phyloP scores from a whole-genome alignment of 2,329 filamentous ascomycete genomes.

The Neonectria coccinea region DNA sequence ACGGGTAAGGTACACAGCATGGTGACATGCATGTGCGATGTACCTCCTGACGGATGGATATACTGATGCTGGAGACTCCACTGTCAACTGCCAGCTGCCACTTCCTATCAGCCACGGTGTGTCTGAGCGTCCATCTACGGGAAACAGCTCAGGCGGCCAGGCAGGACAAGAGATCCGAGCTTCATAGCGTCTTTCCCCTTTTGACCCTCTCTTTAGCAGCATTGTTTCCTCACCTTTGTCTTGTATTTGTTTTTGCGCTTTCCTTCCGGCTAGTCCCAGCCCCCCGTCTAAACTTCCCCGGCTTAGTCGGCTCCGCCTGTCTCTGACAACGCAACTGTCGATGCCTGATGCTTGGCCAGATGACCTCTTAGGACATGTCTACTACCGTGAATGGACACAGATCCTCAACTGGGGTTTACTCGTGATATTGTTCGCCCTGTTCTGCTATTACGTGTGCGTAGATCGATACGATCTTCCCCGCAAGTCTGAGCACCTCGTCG shows the following conservation, averaged over 20 bases:
- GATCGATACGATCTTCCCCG: slow-evolving; percentile 5
- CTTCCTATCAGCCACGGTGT: not conserved
- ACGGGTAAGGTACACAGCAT: not conserved
- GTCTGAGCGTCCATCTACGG: not conserved
- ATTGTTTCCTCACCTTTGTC: not conserved
- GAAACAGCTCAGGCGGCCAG: not conserved
- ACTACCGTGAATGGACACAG: not conserved
- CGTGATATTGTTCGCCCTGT: not conserved
- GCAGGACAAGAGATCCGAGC: not conserved
- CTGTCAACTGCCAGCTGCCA: not conserved
- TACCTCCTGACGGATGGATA: not conserved
- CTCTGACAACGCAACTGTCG: not conserved
- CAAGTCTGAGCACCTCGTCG: not conserved
- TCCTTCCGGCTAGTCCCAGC: not conserved
- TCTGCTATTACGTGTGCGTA: not conserved
- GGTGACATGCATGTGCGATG: not conserved
- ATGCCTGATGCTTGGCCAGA: not conserved
- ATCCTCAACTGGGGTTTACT: not conserved
- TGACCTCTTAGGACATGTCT: not conserved
- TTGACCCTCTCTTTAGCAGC: not conserved
- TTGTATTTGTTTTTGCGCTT: not conserved
- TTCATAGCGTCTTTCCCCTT: not conserved
- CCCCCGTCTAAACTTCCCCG: not conserved
- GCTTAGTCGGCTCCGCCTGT: not conserved
- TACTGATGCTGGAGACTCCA: not conserved